Evolutionary conservation across 768 basidiomycete species (phyloP).

Genomic region (Suillus ampliporus): DNA sequence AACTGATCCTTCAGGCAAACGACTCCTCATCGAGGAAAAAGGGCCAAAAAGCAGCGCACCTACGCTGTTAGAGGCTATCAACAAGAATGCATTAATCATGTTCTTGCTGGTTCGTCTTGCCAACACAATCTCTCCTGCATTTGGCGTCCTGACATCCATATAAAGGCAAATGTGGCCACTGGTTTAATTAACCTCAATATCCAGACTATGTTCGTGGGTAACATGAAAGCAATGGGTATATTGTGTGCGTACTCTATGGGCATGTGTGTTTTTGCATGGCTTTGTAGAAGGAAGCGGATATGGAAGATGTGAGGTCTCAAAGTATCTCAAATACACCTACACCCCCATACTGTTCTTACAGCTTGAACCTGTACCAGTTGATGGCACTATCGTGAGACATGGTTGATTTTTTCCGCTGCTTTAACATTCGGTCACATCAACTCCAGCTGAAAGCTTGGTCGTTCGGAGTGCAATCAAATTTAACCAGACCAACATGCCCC

Average conservation of each 20-base stretch:
- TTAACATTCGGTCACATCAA: neutral
- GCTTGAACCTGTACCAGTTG: neutral
- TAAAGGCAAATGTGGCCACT: conserved; percentile 85
- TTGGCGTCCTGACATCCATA: conserved; percentile 5
- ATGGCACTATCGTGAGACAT: neutral
- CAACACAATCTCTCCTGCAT: no score
- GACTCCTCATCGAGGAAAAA: conserved; percentile 31
- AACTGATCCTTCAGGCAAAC: conserved; percentile 28
- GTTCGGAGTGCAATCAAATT: neutral
- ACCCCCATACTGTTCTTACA: neutral
- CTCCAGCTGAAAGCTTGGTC: neutral
- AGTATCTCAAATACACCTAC: neutral
- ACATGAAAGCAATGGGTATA: conserved; percentile 62
- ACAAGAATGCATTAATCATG: conserved; percentile 75
- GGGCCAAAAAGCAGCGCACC: conserved; percentile 40
- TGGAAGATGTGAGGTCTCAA: conserved; percentile 29
- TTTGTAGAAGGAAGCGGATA: conserved; percentile 40
- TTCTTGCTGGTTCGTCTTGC: conserved; percentile 76
- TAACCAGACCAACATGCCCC: neutral
- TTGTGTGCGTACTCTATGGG: conserved; percentile 63
- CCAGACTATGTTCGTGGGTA: conserved; percentile 77
- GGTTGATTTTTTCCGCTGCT: neutral
- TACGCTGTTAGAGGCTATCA: conserved; percentile 77
- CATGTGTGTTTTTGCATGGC: conserved; percentile 71
- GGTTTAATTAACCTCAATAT: conserved; percentile 84